A percentile compares a stretch with the other conserved stretches of the same genome.
These are phyloP conservation scores for Neurospora sublineolata DNA, from an alignment of 495 filamentous ascomycete species.

Conservation along the genomic window DNA sequence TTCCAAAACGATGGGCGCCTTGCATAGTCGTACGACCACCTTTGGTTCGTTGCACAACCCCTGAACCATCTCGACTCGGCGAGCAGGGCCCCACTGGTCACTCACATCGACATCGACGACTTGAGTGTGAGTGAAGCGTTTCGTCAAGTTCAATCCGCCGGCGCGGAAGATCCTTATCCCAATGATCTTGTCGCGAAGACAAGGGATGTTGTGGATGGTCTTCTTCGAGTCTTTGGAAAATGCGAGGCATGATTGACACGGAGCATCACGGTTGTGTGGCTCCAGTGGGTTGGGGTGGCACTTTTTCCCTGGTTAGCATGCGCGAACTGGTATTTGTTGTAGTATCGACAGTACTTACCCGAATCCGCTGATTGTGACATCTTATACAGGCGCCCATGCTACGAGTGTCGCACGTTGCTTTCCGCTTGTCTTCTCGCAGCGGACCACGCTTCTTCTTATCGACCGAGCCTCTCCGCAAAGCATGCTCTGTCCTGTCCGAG, in stretches of 20 bases:
- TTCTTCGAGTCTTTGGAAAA: constrained; percentile 31
- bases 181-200: constrained; percentile 28
- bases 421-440: constrained; percentile 12
- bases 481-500: not conserved
- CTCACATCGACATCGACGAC: constrained; percentile 22
- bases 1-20: constrained; percentile 16
- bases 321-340: not conserved
- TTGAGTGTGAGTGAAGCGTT: constrained; percentile 25
- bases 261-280: constrained; percentile 16
- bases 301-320: not conserved
- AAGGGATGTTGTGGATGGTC: constrained; percentile 31
- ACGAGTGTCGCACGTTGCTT: constrained; percentile 24
- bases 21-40: constrained; percentile 6
- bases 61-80: constrained; percentile 22
- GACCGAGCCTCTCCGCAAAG: not conserved
- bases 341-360: constrained; percentile 19
- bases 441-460: constrained; percentile 6
- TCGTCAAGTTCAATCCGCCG: constrained; percentile 27
- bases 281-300: constrained; percentile 16
- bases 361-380: constrained; percentile 32
- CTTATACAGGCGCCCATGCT: constrained; percentile 31
- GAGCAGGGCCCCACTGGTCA: not conserved
- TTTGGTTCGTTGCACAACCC: constrained; percentile 16
- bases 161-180: constrained; percentile 26
- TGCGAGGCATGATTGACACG: constrained; percentile 25